These are phyloP conservation scores for Teunomyces panamensis DNA, from an alignment of 805 yeast species.

Conservation along the genomic window DNA sequence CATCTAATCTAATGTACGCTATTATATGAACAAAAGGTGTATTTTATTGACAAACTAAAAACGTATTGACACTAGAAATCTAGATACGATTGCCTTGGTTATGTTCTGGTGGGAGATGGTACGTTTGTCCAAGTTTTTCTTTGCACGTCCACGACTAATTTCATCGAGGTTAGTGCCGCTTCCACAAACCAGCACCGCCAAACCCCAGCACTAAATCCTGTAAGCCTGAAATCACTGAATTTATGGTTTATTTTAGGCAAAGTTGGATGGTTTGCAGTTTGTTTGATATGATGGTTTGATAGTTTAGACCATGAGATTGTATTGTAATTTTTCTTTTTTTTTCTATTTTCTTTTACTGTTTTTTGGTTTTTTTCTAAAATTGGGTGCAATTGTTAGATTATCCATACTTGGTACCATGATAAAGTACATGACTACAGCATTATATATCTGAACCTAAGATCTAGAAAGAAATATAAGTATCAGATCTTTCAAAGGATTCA, in stretches of 20 bases:
- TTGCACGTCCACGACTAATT: not conserved
- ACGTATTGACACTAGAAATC: constrained; percentile 6
- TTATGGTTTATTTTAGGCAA: no score
- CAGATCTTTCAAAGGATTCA: no score
- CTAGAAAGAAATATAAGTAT: no score
- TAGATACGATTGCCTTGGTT: not conserved
- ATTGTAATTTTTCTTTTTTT: not conserved
- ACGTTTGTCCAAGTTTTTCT: constrained; percentile 1
- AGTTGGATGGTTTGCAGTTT: not conserved
- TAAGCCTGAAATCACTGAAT: no score
- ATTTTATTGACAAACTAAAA: constrained; percentile 19
- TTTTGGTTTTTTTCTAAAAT: not conserved
- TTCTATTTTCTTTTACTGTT: not conserved
- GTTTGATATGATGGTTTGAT: not conserved
- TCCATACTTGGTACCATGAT: not conserved
- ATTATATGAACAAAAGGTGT: constrained; percentile 2
- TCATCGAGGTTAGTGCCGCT: no score
- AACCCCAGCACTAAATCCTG: no score
- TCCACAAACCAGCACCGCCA: no score
- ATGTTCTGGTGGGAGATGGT: not conserved
- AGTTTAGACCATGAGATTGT: not conserved
- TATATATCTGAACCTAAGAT: no score
- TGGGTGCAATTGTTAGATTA: not conserved
- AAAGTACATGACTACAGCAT: not conserved
- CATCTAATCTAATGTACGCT: constrained; percentile 2